Percentiles rank a stretch among this genome's conserved stretches.
Evolutionary conservation across 148 eudicot genomes (phyloP).

Genomic region (Chenopodium berlandieri): DNA sequence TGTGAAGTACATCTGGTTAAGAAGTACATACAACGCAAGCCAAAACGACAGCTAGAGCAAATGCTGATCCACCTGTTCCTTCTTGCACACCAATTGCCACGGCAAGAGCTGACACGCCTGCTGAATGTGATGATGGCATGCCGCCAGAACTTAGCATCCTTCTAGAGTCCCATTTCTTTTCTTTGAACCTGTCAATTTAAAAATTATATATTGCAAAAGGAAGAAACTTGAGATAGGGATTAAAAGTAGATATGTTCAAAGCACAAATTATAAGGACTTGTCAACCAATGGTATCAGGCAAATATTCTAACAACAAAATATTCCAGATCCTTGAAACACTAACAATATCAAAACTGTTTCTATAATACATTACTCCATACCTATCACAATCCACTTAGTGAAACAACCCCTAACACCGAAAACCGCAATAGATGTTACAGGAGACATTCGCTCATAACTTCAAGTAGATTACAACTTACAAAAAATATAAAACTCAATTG

Average conservation of each 20-base stretch:
- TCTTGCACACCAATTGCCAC: conserved; percentile 73
- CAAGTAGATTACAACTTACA: neutral
- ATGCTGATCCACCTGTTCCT: conserved; percentile 66
- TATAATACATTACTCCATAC: neutral
- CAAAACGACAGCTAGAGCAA: conserved; percentile 84
- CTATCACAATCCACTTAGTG: neutral
- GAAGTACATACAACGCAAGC: conserved; percentile 84
- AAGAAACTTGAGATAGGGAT: neutral
- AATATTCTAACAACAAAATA: neutral
- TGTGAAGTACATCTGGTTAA: conserved; percentile 7
- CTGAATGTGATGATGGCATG: conserved; percentile 98
- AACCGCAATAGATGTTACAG: neutral
- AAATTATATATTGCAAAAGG: neutral
- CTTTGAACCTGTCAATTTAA: conserved; percentile 72
- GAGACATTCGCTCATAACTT: neutral
- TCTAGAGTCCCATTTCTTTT: conserved; percentile 94
- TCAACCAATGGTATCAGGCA: neutral
- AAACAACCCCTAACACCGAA: neutral
- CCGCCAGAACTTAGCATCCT: conserved; percentile 89
- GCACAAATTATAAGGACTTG: neutral
- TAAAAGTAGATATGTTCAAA: neutral
- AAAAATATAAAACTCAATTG: neutral
- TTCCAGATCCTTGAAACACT: neutral
- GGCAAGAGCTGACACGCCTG: conserved; percentile 83
- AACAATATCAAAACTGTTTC: neutral